Conservation (phyloP, 75 land plant species). For the Sequoiadendron giganteum region DNA sequence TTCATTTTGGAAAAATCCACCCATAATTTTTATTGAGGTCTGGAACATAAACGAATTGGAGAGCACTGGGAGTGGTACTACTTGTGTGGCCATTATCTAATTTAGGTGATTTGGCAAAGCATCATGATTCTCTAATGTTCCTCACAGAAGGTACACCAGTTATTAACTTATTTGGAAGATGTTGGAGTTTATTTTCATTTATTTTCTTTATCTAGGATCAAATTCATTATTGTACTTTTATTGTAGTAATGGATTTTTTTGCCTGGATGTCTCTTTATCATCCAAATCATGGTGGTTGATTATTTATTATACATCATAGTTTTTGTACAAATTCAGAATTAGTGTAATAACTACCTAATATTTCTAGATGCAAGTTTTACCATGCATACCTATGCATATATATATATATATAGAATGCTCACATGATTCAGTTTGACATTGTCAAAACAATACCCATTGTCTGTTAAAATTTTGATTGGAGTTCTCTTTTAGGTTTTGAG, state of each 20-base stretch:
- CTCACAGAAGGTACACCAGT: not conserved
- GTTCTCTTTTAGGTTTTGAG: constrained; percentile 72
- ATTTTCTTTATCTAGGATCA: not conserved
- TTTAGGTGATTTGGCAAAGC: not conserved
- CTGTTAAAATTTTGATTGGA: not conserved
- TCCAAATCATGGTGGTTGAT: not conserved
- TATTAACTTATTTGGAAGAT: not conserved
- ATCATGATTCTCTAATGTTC: not conserved
- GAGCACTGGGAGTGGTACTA: no score
- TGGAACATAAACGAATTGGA: no score
- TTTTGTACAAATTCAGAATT: not conserved
- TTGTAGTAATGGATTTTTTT: not conserved
- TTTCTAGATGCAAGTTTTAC: not conserved
- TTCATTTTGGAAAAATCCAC: no score
- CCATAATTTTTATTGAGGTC: no score
- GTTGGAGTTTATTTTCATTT: not conserved
- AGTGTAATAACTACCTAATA: no score
- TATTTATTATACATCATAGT: not conserved
- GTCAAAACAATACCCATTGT: not conserved
- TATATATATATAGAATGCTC: no score
- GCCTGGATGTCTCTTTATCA: not conserved
- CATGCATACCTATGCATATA: no score
- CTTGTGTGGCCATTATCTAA: not conserved
- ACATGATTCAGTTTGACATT: not conserved
- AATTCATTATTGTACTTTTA: not conserved